Evolutionary conservation across 768 basidiomycete genomes (phyloP).

Genomic region (Leucocoprinus sp.): DNA sequence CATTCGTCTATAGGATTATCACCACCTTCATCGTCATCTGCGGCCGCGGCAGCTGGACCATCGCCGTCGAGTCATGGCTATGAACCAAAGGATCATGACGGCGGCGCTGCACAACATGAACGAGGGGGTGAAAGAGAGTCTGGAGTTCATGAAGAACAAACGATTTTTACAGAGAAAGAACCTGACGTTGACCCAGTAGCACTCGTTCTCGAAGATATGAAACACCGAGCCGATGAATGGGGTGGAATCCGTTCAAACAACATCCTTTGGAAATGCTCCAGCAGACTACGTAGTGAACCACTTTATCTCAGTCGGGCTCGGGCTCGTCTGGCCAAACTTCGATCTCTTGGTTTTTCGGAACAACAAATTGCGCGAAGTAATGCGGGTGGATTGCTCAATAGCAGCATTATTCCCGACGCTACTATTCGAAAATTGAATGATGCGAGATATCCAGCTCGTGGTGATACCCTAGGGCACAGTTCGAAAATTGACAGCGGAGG

Average conservation of each 20-base stretch:
- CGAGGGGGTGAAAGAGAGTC: no score
- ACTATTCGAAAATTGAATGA: no score
- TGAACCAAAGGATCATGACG: no score
- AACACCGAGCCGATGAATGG: conserved; percentile 5
- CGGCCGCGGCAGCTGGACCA: background rate
- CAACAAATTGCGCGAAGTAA: no score
- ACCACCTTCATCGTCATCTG: background rate
- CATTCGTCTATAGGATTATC: background rate
- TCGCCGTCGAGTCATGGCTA: background rate
- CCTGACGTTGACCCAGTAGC: conserved; percentile 1
- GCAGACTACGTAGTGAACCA: background rate
- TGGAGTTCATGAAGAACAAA: no score
- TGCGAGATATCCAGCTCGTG: no score
- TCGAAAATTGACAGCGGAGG: no score
- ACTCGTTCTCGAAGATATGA: conserved; percentile 2
- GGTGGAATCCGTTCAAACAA: conserved; percentile 3
- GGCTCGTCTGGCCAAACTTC: background rate
- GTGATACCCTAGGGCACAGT: no score
- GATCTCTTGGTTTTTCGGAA: no score
- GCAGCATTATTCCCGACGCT: no score
- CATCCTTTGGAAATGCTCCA: conserved; percentile 4
- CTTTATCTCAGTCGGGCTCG: background rate
- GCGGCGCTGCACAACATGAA: no score
- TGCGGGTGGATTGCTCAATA: no score
- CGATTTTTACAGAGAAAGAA: background rate